Conservation (phyloP, 257 asterid species). For the Catharanthus roseus region DNA sequence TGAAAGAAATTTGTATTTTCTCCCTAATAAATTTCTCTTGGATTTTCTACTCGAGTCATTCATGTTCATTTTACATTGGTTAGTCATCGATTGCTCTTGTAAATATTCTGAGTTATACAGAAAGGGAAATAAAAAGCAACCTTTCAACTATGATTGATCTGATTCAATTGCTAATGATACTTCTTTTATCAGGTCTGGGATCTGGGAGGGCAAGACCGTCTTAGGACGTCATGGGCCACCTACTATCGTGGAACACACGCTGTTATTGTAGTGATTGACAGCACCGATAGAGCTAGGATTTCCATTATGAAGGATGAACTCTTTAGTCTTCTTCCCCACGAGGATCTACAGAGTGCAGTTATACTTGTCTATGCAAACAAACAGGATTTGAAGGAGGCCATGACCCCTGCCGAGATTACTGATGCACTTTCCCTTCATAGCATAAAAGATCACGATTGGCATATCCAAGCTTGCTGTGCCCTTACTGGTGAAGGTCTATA, state of each 20-base stretch:
- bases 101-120: neutral
- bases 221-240: slow-evolving; percentile 91
- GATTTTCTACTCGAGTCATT: neutral
- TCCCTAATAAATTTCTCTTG: neutral
- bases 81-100: neutral
- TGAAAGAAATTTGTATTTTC: neutral
- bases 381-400: slow-evolving; percentile 97
- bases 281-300: slow-evolving; percentile 92
- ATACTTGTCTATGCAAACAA: slow-evolving; percentile 89
- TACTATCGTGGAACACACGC: slow-evolving; percentile 97
- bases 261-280: slow-evolving; percentile 80
- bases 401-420: slow-evolving; percentile 96
- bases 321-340: slow-evolving; percentile 77
- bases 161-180: slow-evolving; percentile 8
- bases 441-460: slow-evolving; percentile 98
- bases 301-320: slow-evolving; percentile 87
- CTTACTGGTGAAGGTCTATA: slow-evolving; percentile 92
- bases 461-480: slow-evolving; percentile 93
- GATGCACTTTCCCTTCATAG: slow-evolving; percentile 94
- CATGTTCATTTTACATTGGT: neutral
- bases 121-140: neutral
- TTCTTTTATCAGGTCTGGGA: slow-evolving; percentile 69
- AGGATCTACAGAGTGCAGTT: slow-evolving; percentile 76
- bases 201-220: slow-evolving; percentile 96
- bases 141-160: neutral